These are phyloP conservation scores for Colletotrichum neosansevieriae DNA, from an alignment of 2,329 filamentous ascomycete species.

Conservation along the genomic window DNA sequence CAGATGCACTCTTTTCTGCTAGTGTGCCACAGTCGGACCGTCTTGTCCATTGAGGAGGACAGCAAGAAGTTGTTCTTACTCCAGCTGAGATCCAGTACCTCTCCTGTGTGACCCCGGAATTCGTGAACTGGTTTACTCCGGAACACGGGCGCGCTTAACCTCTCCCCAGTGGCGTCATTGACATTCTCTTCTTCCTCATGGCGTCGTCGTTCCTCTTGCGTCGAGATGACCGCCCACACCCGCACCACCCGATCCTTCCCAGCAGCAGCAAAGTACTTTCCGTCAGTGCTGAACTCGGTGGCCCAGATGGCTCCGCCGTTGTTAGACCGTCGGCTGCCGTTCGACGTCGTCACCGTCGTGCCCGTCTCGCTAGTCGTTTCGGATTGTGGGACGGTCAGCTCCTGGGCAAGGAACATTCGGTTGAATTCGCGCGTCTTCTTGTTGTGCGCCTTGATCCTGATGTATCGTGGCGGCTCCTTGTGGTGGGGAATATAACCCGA, in stretches of 20 bases:
- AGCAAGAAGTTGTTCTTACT: constrained; percentile 99
- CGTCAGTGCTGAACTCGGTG: constrained; percentile 91
- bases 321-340: constrained; percentile 42
- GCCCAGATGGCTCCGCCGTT: constrained; percentile 83
- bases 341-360: constrained; percentile 56
- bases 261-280: constrained; percentile 89
- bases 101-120: constrained; percentile 85
- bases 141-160: constrained; percentile 91
- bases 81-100: constrained; percentile 94
- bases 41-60: constrained; percentile 98
- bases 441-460: constrained; percentile 83
- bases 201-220: constrained; percentile 79
- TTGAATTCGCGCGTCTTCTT: constrained; percentile 88
- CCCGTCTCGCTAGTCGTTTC: constrained; percentile 16
- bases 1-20: constrained; percentile 88
- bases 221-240: constrained; percentile 90
- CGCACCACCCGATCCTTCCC: constrained; percentile 89
- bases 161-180: constrained; percentile 64
- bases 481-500: constrained; percentile 83
- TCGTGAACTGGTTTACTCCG: constrained; percentile 81
- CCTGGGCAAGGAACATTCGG: constrained; percentile 90
- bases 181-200: constrained; percentile 76
- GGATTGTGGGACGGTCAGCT: constrained; percentile 64
- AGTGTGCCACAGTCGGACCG: constrained; percentile 93
- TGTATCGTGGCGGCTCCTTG: constrained; percentile 91